These are phyloP conservation scores for Scedosporium apiospermum DNA, from an alignment of 2,329 filamentous ascomycete genomes.

Conservation along the genomic window DNA sequence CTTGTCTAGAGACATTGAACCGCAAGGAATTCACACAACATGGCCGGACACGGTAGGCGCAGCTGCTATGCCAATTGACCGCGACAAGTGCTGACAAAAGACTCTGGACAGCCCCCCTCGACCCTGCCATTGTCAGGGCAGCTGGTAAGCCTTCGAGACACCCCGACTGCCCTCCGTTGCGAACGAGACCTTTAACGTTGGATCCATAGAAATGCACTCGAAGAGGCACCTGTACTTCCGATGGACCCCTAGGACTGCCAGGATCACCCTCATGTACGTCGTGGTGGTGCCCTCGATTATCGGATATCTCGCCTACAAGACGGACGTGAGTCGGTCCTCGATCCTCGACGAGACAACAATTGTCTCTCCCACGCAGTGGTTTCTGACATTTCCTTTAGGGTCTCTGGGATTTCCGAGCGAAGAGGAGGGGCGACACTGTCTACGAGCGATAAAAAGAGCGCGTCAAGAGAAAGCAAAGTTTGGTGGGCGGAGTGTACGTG, in stretches of 20 bases:
- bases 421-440: slow-evolving; percentile 80
- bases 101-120: slow-evolving; percentile 7
- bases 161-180: background rate
- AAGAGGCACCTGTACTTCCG: slow-evolving; percentile 93
- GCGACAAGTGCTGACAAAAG: background rate
- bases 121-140: slow-evolving; percentile 11
- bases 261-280: slow-evolving; percentile 69
- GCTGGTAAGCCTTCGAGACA: slow-evolving; percentile 6
- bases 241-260: slow-evolving; percentile 78
- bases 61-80: background rate
- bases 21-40: slow-evolving; percentile 2
- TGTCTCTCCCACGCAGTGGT: background rate
- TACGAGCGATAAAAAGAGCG: slow-evolving; percentile 54
- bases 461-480: background rate
- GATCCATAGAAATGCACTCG: slow-evolving; percentile 59
- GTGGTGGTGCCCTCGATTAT: slow-evolving; percentile 62
- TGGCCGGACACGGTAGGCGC: slow-evolving; percentile 9
- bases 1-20: background rate
- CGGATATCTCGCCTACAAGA: slow-evolving; percentile 64
- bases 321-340: slow-evolving; percentile 60
- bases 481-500: background rate
- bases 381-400: background rate
- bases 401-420: slow-evolving; percentile 50
- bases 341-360: background rate
- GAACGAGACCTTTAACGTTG: background rate